These are phyloP conservation scores for Acanthamoeba royreba DNA, from an alignment of 208 protist genomes.

Conservation along the genomic window DNA sequence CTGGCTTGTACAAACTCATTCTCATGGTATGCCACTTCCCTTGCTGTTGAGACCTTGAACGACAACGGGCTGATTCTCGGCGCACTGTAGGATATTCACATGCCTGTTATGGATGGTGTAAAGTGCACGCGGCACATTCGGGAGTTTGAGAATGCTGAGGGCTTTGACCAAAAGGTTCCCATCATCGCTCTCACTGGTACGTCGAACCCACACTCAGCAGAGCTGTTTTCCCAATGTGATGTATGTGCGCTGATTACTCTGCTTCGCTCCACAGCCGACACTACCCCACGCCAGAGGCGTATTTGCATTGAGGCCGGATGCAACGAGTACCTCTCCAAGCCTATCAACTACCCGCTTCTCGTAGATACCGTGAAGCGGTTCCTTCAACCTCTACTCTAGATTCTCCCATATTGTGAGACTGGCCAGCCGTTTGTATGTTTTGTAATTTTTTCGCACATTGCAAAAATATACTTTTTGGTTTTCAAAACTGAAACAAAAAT, in stretches of 20 bases:
- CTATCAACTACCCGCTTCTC: slow-evolving; percentile 30
- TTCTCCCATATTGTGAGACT: too few relatives aligned
- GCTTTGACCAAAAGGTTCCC: background rate
- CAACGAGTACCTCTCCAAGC: slow-evolving; percentile 41
- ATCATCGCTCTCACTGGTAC: slow-evolving; percentile 38
- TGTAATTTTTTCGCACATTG: background rate
- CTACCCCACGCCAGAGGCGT: background rate
- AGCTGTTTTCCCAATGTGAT: background rate
- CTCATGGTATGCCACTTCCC: background rate
- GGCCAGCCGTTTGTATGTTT: too few relatives aligned
- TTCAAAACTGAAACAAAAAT: background rate
- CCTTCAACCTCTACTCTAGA: background rate
- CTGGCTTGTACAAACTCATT: slow-evolving; percentile 41
- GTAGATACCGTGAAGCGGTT: slow-evolving; percentile 15
- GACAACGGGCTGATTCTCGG: background rate
- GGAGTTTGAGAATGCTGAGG: background rate
- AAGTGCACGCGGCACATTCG: slow-evolving; percentile 19
- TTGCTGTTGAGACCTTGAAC: background rate
- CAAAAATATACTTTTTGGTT: background rate
- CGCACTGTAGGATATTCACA: slow-evolving; percentile 20
- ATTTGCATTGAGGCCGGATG: slow-evolving; percentile 30
- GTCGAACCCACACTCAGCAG: background rate
- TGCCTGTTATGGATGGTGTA: slow-evolving; percentile 43
- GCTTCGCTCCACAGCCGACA: slow-evolving; percentile 35
- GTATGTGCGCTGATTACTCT: background rate